Percentiles rank a stretch among this genome's conserved stretches.
Evolutionary conservation across 257 asterid species (phyloP).

Genomic region (Ajuga chamaepitys): DNA sequence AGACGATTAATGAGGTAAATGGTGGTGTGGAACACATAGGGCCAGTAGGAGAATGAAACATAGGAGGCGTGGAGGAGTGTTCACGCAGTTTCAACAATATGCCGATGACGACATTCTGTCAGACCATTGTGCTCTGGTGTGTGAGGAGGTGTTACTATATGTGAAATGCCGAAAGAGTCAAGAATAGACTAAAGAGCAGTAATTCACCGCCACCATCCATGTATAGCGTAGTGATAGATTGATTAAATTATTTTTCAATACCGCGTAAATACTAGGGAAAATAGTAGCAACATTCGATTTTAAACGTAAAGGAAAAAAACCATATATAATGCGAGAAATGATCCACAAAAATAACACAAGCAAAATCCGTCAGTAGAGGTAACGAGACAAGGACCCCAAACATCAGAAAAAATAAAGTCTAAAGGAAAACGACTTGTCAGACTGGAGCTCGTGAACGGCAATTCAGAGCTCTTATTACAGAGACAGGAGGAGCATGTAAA

Average conservation of each 20-base stretch:
- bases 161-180: background rate
- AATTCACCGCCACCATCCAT: background rate
- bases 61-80: no score
- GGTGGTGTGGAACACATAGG: no score
- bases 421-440: background rate
- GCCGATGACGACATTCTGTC: no score
- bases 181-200: background rate
- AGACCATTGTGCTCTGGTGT: background rate
- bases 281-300: no score
- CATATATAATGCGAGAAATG: background rate
- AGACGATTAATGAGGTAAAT: no score
- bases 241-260: background rate
- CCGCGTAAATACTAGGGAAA: no score
- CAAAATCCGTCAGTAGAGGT: background rate
- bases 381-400: background rate
- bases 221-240: background rate
- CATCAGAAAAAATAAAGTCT: background rate
- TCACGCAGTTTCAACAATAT: no score
- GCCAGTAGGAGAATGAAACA: no score
- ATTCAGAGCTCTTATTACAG: background rate
- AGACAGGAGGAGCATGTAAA: background rate
- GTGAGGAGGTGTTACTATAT: background rate
- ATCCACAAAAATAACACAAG: background rate
- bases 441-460: background rate
- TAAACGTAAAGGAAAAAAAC: no score